Conservation (phyloP, 768 basidiomycete genomes). For the Boletus eberwhitei region DNA sequence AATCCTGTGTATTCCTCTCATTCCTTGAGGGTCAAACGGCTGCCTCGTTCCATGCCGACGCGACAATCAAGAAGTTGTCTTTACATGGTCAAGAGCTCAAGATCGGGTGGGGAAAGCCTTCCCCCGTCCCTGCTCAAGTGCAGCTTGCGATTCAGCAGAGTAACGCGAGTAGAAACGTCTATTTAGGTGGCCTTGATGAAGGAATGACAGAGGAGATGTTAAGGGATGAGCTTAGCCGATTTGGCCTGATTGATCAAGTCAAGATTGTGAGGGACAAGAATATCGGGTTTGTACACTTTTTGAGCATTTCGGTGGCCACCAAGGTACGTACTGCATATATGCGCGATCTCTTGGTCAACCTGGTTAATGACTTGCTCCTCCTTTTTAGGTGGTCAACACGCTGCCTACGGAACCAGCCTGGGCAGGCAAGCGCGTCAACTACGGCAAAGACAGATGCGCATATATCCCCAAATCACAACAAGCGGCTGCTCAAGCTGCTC, state of each 20-base stretch:
- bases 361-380: neutral
- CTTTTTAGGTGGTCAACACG: slow-evolving; percentile 79
- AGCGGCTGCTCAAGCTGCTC: slow-evolving; percentile 81
- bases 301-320: slow-evolving; percentile 90
- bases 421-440: slow-evolving; percentile 96
- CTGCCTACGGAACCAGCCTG: slow-evolving; percentile 89
- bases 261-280: slow-evolving; percentile 99
- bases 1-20: slow-evolving; percentile 96
- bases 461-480: slow-evolving; percentile 96
- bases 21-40: slow-evolving; percentile 94
- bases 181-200: slow-evolving; percentile 91
- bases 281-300: slow-evolving; percentile 98
- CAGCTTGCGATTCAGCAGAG: slow-evolving; percentile 85
- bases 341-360: neutral
- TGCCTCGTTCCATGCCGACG: slow-evolving; percentile 96
- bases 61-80: slow-evolving; percentile 88
- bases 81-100: slow-evolving; percentile 96
- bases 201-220: slow-evolving; percentile 87
- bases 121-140: slow-evolving; percentile 82
- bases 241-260: slow-evolving; percentile 97
- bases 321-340: slow-evolving; percentile 57
- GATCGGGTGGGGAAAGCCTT: slow-evolving; percentile 98
- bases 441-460: slow-evolving; percentile 97
- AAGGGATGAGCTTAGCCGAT: slow-evolving; percentile 86
- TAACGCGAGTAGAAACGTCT: slow-evolving; percentile 95